Conservation (phyloP, 176 grass and related monocot genomes). For the Eragrostis nindensis region DNA sequence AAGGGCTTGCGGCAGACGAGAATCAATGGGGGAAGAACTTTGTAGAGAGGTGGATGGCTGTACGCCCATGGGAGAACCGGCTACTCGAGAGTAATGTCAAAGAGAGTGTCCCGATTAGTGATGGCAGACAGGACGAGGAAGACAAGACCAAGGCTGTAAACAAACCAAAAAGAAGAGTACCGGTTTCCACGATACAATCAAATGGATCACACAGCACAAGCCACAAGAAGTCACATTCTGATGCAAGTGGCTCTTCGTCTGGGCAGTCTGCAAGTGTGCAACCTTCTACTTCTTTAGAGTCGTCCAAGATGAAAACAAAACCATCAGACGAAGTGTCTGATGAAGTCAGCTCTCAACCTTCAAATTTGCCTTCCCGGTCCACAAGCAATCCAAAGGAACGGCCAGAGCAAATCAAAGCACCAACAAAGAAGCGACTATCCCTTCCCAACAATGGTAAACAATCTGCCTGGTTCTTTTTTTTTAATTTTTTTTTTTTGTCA, state of each 20-base stretch:
- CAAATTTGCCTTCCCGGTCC: slow-evolving; percentile 54
- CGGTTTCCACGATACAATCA: slow-evolving; percentile 8
- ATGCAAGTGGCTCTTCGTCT: slow-evolving; percentile 68
- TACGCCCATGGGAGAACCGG: slow-evolving; percentile 91
- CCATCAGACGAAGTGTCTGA: slow-evolving; percentile 49
- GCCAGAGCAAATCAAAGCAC: slow-evolving; percentile 34
- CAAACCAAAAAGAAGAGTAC: slow-evolving; percentile 56
- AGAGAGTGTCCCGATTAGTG: slow-evolving; percentile 41
- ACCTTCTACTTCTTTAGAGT: slow-evolving; percentile 40
- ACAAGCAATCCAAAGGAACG: slow-evolving; percentile 89
- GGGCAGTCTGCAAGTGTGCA: slow-evolving; percentile 44
- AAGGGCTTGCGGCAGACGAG: slow-evolving; percentile 62
- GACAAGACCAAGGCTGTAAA: slow-evolving; percentile 37
- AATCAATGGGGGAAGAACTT: slow-evolving; percentile 85
- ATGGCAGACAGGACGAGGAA: slow-evolving; percentile 40
- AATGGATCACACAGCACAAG: slow-evolving; percentile 44
- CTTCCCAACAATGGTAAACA: slow-evolving; percentile 74
- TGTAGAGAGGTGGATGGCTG: slow-evolving; percentile 98
- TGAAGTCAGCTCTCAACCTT: slow-evolving; percentile 61
- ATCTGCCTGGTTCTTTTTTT: background rate
- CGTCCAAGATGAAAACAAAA: slow-evolving; percentile 51
- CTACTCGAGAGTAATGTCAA: slow-evolving; percentile 74
- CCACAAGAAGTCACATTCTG: slow-evolving; percentile 56
- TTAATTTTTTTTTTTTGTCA: no score
- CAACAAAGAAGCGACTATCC: slow-evolving; percentile 68